Base-by-base conservation (phyloP, 805 yeast species). In the Zygosaccharomyces kombuchaensis region DNA sequence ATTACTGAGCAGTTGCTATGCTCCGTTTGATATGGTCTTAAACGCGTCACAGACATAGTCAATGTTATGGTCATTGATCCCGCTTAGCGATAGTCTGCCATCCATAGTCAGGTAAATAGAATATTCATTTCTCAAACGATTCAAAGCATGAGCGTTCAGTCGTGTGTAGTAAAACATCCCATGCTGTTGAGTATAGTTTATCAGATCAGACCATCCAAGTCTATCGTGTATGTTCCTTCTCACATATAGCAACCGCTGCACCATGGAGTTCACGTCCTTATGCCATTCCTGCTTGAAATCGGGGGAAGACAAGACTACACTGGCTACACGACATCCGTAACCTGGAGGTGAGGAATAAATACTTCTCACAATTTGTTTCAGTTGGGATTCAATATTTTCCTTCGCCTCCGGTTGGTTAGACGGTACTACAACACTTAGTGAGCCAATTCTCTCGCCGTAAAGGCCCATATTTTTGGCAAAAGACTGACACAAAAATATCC, bases 111-210 rank as follows among this genome's bases (percentile, higher is more conserved):
- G 79, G 66, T 91, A 91, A 32, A 91, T 83, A 13, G 87, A 80
- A 68, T 72, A 82, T 65, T 87, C 81, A 42, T 76, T 72, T 63
- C 85, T 83, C 59, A 91, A 74, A 51, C 73, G 69, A 47, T 78
- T 73, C 40, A 87, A 91, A 69, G 89, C 95, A 40, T 77, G 80
- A 36, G 78, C 72, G 26, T 68, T 63, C 51, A 91, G 75, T 6
- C 96, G 96, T 29, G 97, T 90, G 73, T 77, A 91, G 59, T 91
- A 87, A 70, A 91, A 91, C 98, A 91, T 91, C 58, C 99, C 99
- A 65, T 91, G 84, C 69, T 91, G 98, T 27, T 52, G 54, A 13
- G 52, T 45, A 6, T 39, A 46, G 62, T 82, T 77, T 46, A 85
- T 72, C 58, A 91, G 75, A 63, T 87, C 96, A 44, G 83, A 84